Conservation (phyloP, 2,329 filamentous ascomycete species). For the Nectriaceae sp. region DNA sequence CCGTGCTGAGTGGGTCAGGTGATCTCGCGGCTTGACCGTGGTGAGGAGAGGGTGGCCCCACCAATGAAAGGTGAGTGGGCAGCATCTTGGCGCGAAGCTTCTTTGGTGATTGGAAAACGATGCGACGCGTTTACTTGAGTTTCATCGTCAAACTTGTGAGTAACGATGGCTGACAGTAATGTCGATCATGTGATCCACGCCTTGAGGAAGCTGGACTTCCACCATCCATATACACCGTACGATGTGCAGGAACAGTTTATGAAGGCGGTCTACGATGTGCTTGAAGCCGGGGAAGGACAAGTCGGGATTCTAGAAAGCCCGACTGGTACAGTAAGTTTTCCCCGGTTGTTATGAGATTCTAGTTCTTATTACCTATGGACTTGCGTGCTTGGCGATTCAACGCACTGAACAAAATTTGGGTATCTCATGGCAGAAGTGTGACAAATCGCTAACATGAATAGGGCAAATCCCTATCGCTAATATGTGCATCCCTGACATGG, state of each 20-base stretch:
- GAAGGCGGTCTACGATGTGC: constrained; percentile 76
- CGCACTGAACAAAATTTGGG: too few relatives aligned
- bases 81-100: not conserved
- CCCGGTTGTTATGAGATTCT: too few relatives aligned
- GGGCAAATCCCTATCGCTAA: constrained; percentile 90
- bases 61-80: constrained; percentile 7
- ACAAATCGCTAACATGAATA: too few relatives aligned
- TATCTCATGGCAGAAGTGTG: too few relatives aligned
- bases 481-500: constrained; percentile 89
- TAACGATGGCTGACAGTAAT: constrained; percentile 19
- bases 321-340: constrained; percentile 67
- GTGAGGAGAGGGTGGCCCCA: constrained; percentile 22
- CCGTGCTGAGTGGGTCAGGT: constrained; percentile 28
- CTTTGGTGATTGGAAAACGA: not conserved
- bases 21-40: constrained; percentile 27
- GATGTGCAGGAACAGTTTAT: constrained; percentile 88
- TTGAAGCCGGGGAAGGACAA: constrained; percentile 70
- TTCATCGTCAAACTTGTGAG: not conserved
- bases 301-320: constrained; percentile 90
- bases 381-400: too few relatives aligned
- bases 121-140: not conserved
- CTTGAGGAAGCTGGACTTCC: constrained; percentile 60
- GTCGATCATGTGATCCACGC: constrained; percentile 19
- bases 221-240: constrained; percentile 87
- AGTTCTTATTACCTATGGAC: too few relatives aligned